A percentile compares a stretch with the other conserved stretches of the same genome.
Conservation (phyloP, 1,284 basidiomycete species). For the Taiwanofungus camphoratus region DNA sequence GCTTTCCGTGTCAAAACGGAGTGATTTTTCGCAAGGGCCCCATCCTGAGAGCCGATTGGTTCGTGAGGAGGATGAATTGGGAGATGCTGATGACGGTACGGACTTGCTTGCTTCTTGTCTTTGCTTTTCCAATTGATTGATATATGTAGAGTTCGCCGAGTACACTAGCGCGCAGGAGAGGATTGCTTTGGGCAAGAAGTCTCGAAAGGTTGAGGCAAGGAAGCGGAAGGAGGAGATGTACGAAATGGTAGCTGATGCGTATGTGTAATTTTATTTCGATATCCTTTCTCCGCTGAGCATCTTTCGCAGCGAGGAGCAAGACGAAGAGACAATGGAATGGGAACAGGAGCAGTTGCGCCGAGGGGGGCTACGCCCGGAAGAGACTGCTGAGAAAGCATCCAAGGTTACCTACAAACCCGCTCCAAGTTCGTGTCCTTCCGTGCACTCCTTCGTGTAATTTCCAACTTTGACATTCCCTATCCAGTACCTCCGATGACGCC, state of each 20-base stretch:
- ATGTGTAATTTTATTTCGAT: constrained; percentile 28
- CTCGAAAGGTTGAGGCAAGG: constrained; percentile 68
- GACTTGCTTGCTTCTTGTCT: constrained; percentile 5
- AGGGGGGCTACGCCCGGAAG: constrained; percentile 48
- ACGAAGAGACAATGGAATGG: constrained; percentile 90
- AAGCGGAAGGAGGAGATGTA: constrained; percentile 73
- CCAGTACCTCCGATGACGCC: constrained; percentile 57
- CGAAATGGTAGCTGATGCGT: constrained; percentile 86
- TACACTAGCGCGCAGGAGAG: constrained; percentile 86
- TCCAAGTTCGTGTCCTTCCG: constrained; percentile 51
- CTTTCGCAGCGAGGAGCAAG: constrained; percentile 64
- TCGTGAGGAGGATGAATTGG: constrained; percentile 85
- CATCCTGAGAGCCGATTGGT: constrained; percentile 86
- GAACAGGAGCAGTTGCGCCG: constrained; percentile 82
- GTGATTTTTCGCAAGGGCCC: constrained; percentile 59
- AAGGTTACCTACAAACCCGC: constrained; percentile 68
- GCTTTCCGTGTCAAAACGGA: constrained; percentile 57
- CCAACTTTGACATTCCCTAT: constrained; percentile 12
- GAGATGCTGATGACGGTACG: constrained; percentile 89
- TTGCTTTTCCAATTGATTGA: constrained; percentile 2
- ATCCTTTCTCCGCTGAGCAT: constrained; percentile 13
- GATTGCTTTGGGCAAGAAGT: constrained; percentile 84
- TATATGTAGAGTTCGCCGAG: constrained; percentile 70
- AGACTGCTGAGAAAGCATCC: constrained; percentile 26
- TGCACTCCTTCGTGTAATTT: background rate